Base-by-base conservation (phyloP, 306 rosid species). In the Castanospermum australe region DNA sequence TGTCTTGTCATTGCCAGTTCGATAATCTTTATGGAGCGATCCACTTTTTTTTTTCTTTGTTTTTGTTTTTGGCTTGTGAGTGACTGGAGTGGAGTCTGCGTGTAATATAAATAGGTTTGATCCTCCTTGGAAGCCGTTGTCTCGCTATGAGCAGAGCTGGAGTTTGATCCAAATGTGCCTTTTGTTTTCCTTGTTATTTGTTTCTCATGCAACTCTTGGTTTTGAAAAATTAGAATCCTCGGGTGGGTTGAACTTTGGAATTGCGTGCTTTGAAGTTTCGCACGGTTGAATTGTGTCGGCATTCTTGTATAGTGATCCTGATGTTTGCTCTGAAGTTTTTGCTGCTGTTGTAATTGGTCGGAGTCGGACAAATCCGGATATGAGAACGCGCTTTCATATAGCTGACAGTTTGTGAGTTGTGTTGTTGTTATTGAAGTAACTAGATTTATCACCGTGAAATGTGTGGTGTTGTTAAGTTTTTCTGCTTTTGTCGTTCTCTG, bases 71-170 rank as follows among this genome's bases (percentile, higher is more conserved):
- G 61, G 70, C 36, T 67, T 24, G 44, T 24, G 47, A 65, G 65
- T 18, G 22, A 50, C 77, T 76, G 71, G 63, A 72, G 61, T 5
- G 66, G 67, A 81, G 77, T 47, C 35, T 47, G 41, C 14, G 56
- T 47, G 50, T 63, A 42, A 25, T 48, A 38, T 69, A 65, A 25
- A 79, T 42, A 8, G 71, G 73, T 79, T 61, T 4, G 24, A 50
- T 50, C 56, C 41, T 73, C 52, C 25, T 44, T 36, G 18, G 64
- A 35, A 24, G 5, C 36, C 38, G 59, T 17, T 38, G 30, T 36
- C 22, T 48, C 52, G 32, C 54, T 55, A 9, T 3, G 62, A 14
- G 64, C 57, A n/a, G 73, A 14, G 64, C 56, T 11, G 76, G 67
- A 78, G 33, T 73, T 65, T 67, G 65, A 48, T 81, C 63, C 25